Base-by-base conservation (phyloP, 768 basidiomycete genomes). In the Kwoniella mangroviensis region DNA sequence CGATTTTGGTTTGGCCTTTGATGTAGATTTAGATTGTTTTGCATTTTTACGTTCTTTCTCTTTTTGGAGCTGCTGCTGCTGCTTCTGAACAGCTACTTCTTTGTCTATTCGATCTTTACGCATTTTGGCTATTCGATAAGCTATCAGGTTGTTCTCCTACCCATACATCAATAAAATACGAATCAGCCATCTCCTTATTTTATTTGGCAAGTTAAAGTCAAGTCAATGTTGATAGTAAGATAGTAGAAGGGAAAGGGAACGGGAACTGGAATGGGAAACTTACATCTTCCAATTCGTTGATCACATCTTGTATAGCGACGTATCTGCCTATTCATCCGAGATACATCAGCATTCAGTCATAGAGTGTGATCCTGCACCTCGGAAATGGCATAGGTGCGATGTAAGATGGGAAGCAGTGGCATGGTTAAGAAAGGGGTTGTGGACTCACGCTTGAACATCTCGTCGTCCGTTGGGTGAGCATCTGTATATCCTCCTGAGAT, bases 111-210 rank as follows among this genome's bases (percentile, higher is more conserved):
- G 55, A n/a, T 59, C 64, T 24, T 63, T 66, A n/a, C 41, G 61
- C 49, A 64, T 52, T 55, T 66, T 67, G 6, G 67, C 70, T 45
- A 71, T 71, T 28, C 63, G 40, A 42, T 71, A 72, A 15, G 73
- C 73, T 59, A 74, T 67, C 10, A 74, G 41, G 67, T 71, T 74
- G 67, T 74, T 74, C 51, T 74, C 73, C 70, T 74, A 51, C 17
- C 34, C 34, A 4, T 4, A 7, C 34, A 34, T 34, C 34, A 34
- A 7, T 4, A 6, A 6, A 34, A 34, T 34, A 34, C 34, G 6
- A 34, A 34, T 34, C 34, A 34, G 34, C 6, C 34, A 7, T 34
- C 34, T 7, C 34, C 34, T 34, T 7, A 4, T 0, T 34, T 7
- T 7, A 34, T 34, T 34, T 34, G 34, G 34, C 4, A 7, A 7